Base-by-base conservation (phyloP, 176 grass and related monocot species). In the bread wheat (Triticum aestivum) region DNA sequence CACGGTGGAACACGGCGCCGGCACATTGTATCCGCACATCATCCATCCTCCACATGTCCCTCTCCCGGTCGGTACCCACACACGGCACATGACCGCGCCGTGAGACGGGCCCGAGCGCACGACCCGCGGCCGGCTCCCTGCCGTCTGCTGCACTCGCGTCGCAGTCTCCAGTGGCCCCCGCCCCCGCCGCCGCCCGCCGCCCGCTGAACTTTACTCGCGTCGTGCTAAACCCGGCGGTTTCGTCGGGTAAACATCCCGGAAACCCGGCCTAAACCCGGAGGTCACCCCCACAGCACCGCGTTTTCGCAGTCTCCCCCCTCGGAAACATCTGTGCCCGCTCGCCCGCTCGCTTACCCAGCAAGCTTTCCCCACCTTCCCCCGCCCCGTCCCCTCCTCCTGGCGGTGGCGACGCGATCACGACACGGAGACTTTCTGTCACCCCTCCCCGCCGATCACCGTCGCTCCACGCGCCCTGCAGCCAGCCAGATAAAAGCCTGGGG, bases 221-320 rank as follows among this genome's bases (percentile, higher is more conserved):
- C 7, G 56, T 54, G 56, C 56, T 59, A 59, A 23, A 39, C 30
- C 24, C 73, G 21, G 18, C 67, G 89, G 89, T 26, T 92, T 91
- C 47, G 85, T 93, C 91, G n/a, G 61, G 91, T 98, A 93, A 95
- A 80, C 93, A 64, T 83, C 77, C 5, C 79, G 8, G 61, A 94
- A 87, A 21, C 2, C 7, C 81, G 39, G 21, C 85, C n/a, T n/a
- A n/a, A n/a, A n/a, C n/a, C n/a, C 61, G 3, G 14, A 4, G 24
- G 56, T 59, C 20, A 59, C 56, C 20, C 54, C 20, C 54, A 24
- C 69, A 12, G 20, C 69, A 23, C 72, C 81, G 66, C 65, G 82
- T 81, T 83, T 89, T 59, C 66, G 20, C 78, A 18, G 79, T 86
- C 90, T 61, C 61, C 49, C 82, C 84, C 84, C 84, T 79, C 23